Percentiles rank a stretch among this genome's conserved stretches.
phyloP scores from a whole-genome alignment of 352 stramenopile genomes.

The Phytophthora sp. region DNA sequence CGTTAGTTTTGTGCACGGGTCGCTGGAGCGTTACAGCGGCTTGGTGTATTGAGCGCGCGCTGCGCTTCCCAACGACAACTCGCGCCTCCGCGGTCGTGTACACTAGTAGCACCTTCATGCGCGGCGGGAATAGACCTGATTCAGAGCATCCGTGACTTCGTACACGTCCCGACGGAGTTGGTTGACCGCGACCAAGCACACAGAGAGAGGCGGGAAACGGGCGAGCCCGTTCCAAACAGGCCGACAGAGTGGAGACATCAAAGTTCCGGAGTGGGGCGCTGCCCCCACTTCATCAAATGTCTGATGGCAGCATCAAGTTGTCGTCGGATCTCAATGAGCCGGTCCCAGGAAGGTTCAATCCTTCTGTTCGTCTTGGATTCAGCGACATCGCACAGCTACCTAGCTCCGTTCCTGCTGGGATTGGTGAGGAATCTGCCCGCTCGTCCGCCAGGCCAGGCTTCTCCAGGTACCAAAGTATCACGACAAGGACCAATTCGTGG shows the following conservation, averaged over 20 bases:
- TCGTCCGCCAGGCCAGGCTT: not conserved
- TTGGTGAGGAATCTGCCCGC: not conserved
- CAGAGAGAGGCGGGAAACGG: conserved; percentile 10
- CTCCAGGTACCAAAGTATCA: conserved; percentile 21
- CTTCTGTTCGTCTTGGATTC: conserved; percentile 3
- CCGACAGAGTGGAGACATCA: conserved; percentile 17
- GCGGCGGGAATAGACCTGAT: conserved; percentile 12
- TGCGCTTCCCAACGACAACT: conserved; percentile 11
- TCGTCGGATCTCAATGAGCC: conserved; percentile 12
- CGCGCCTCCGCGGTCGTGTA: not conserved
- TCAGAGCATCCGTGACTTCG: conserved; percentile 15
- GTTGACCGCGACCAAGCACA: no score
- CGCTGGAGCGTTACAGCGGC: conserved; percentile 6
- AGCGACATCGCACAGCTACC: conserved; percentile 2
- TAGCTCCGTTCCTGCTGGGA: not conserved
- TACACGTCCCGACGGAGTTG: not conserved
- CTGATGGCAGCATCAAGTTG: conserved; percentile 11
- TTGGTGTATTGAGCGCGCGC: not conserved
- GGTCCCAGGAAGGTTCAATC: conserved; percentile 14
- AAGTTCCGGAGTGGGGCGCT: conserved; percentile 3
- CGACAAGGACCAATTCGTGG: not conserved
- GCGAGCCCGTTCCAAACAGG: conserved; percentile 11
- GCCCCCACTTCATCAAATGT: conserved; percentile 33
- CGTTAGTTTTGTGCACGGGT: conserved; percentile 20
- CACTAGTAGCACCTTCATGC: conserved; percentile 37